These are phyloP conservation scores for Phytophthora quininea DNA, from an alignment of 352 stramenopile species.

Conservation along the genomic window DNA sequence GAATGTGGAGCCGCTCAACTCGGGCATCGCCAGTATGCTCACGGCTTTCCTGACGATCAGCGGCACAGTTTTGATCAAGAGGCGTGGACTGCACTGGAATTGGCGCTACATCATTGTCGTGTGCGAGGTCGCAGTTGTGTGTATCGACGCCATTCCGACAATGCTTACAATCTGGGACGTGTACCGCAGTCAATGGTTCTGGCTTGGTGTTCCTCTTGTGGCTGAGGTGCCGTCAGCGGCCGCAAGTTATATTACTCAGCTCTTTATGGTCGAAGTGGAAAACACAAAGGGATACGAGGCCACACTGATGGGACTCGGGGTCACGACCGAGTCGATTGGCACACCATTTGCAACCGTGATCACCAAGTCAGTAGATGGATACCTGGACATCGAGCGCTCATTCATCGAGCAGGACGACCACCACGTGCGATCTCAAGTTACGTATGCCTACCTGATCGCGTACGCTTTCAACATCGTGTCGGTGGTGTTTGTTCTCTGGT, in stretches of 20 bases:
- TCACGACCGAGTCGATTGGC: conserved; percentile 41
- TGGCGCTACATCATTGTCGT: conserved; percentile 52
- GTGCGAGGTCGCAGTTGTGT: conserved; percentile 44
- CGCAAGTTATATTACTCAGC: too few relatives aligned
- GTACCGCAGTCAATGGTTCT: conserved; percentile 64
- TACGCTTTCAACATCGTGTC: conserved; percentile 57
- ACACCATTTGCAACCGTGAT: conserved; percentile 54
- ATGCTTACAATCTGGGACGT: conserved; percentile 67
- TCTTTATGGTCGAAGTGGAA: conserved; percentile 55
- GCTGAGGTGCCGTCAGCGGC: conserved; percentile 46
- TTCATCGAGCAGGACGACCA: conserved; percentile 40
- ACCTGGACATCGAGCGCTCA: conserved; percentile 51
- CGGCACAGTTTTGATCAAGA: conserved; percentile 39
- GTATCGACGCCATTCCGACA: conserved; percentile 46
- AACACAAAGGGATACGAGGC: conserved; percentile 52
- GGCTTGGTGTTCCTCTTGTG: conserved; percentile 52
- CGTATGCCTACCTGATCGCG: conserved; percentile 52
- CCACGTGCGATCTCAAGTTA: conserved; percentile 51
- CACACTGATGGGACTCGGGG: conserved; percentile 44
- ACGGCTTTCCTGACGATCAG: conserved; percentile 39
- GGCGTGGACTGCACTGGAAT: conserved; percentile 54
- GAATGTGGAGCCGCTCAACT: conserved; percentile 60
- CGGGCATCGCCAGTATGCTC: conserved; percentile 51
- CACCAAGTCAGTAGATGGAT: conserved; percentile 54
- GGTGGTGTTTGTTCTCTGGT: conserved; percentile 41